Base-by-base conservation (phyloP, 257 asterid species). In the Solanum bulbocastanum region DNA sequence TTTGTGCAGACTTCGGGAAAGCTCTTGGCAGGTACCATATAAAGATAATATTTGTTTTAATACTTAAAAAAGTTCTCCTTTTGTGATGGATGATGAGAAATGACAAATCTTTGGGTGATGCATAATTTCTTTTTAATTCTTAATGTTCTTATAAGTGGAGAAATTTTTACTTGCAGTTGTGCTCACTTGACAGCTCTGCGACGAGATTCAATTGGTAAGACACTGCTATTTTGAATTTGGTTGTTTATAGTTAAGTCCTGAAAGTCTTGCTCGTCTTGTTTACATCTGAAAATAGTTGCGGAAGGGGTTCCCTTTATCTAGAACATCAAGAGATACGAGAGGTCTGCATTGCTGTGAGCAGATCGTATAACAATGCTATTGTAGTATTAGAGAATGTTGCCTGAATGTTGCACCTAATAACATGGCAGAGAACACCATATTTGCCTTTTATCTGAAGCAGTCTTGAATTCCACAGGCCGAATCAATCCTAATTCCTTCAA, bases 1-100 rank as follows among this genome's bases (percentile, higher is more conserved):
- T 97, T 60, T 96, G 98, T 89, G 98, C 98, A 62, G 99, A 97
- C 93, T 93, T 96, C 86, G 99, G 99, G 73, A 97, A 96, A 93
- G 92, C 96, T 86, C 93, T 97, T 13, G 94, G 96, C 89, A 96
- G 98, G 99, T 96, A 91, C 65, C 40, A 65, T 89, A 44, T 25
- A 81, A 14, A 37, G 49, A 39, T 68, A 86, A 22, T 40, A 46
- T 37, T 36, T 52, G 23, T 30, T 72, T 87, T 83, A 75, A 78
- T 42, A 42, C 37, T 35, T 16, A 12, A 11, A 22, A 35, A 44
- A 13, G 23, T 79, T 87, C 83, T 69, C 39, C 83, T 23, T 27
- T 18, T 86, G 83, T 66, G 27, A 40, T n/a, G 52, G 84, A 56
- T 86, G 68, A 33, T 44, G 82, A 33, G 56, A 86, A 72, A 86